Evolutionary conservation across 371 early-diverging fungal genomes (phyloP).

Genomic region (Haplosporangium sp.): DNA sequence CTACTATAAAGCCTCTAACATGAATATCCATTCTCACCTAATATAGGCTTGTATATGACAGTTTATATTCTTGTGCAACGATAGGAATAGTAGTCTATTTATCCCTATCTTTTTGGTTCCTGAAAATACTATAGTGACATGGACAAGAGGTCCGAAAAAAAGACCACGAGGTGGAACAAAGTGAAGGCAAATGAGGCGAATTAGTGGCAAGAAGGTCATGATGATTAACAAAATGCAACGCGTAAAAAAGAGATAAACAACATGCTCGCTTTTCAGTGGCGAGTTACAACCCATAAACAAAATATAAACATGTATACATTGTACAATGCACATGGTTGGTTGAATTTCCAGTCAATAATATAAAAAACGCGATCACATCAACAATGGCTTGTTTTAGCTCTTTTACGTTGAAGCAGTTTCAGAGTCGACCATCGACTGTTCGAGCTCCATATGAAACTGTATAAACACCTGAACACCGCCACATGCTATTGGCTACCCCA

Average conservation of each 20-base stretch:
- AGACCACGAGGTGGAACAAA: constrained; percentile 1
- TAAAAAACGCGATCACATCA: not conserved
- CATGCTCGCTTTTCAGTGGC: not conserved
- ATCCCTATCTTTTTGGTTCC: not conserved
- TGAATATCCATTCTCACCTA: too few relatives aligned
- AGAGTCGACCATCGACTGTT: not conserved
- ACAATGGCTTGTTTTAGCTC: too few relatives aligned
- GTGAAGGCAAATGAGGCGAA: not conserved
- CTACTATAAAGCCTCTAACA: too few relatives aligned
- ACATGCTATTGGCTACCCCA: too few relatives aligned
- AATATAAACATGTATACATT: not conserved
- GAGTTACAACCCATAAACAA: too few relatives aligned
- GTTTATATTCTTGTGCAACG: not conserved
- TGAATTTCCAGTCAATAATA: not conserved
- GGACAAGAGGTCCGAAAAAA: not conserved
- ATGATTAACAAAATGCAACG: not conserved
- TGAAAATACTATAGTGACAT: not conserved
- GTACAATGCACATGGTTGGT: not conserved
- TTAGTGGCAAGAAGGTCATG: not conserved
- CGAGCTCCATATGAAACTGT: too few relatives aligned
- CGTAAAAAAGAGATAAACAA: not conserved
- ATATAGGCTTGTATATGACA: too few relatives aligned
- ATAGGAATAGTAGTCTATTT: not conserved
- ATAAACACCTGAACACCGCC: too few relatives aligned
- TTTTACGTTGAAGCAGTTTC: not conserved